phyloP scores from a whole-genome alignment of 208 protist genomes.

The Wallacemonas sp. region DNA sequence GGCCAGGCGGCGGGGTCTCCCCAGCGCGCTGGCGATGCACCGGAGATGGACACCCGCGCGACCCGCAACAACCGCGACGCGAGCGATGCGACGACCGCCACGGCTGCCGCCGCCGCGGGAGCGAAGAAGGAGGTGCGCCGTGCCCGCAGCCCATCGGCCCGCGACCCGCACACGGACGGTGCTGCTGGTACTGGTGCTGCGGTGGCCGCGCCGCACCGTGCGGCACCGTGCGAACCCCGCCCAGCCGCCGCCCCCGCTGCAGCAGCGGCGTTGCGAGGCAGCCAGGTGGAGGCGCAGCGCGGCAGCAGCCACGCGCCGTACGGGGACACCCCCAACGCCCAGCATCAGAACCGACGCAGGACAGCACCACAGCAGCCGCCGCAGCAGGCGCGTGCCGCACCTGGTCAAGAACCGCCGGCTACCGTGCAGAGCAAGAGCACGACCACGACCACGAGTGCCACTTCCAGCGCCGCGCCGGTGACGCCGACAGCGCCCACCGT shows the following conservation, averaged over 20 bases:
- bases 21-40: no score
- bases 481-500: background rate
- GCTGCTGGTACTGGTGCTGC: background rate
- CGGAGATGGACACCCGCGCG: background rate
- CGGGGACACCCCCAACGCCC: conserved; percentile 8
- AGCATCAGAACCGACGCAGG: conserved; percentile 5
- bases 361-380: background rate
- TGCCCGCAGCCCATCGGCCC: conserved; percentile 1
- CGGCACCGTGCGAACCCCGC: background rate
- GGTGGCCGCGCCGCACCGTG: background rate
- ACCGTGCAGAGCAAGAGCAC: no score
- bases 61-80: background rate
- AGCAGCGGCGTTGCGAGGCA: conserved; percentile 3
- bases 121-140: background rate
- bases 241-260: conserved; percentile 1
- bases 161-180: background rate
- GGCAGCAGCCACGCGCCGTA: conserved; percentile 15
- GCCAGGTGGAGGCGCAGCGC: background rate
- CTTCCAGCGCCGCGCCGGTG: background rate
- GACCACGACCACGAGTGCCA: no score
- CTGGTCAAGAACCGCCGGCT: no score
- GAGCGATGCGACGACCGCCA: background rate
- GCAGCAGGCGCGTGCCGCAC: background rate
- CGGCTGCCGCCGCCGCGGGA: background rate
- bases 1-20: background rate